These are phyloP conservation scores for Macadamia tetraphylla DNA, from an alignment of 164 flowering plant genomes.

Conservation along the genomic window DNA sequence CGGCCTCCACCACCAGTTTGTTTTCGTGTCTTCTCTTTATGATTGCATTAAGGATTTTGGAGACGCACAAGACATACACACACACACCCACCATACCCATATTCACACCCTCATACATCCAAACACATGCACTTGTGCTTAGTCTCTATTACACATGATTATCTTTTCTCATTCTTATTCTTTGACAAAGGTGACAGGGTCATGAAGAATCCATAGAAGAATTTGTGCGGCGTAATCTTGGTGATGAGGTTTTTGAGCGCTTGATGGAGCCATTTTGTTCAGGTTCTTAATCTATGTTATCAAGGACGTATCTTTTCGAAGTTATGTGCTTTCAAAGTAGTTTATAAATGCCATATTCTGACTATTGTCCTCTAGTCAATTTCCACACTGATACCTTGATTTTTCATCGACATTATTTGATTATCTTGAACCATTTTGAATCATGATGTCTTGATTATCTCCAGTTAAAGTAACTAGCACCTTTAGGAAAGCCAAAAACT, in stretches of 20 bases:
- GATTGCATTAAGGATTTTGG: background rate
- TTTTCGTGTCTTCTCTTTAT: slow-evolving; percentile 23
- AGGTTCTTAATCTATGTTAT: slow-evolving; percentile 30
- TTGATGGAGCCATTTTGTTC: slow-evolving; percentile 98
- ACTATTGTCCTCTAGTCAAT: too few species aligned
- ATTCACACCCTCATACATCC: too few species aligned
- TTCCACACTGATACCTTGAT: too few species aligned
- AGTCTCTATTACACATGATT: background rate
- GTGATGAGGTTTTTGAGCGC: slow-evolving; percentile 93
- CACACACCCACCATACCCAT: background rate
- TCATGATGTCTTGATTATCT: too few species aligned
- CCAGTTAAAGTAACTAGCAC: too few species aligned
- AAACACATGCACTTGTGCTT: too few species aligned
- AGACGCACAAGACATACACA: too few species aligned
- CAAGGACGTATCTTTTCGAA: background rate
- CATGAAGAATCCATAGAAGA: slow-evolving; percentile 94
- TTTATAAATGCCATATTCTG: too few species aligned
- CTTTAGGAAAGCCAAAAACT: too few species aligned
- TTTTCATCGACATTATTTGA: too few species aligned
- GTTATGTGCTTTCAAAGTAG: too few species aligned
- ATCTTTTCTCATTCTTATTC: slow-evolving; percentile 30
- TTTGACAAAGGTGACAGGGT: slow-evolving; percentile 79
- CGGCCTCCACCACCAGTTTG: slow-evolving; percentile 96
- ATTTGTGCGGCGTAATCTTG: slow-evolving; percentile 95
- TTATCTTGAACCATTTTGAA: too few species aligned